Evolutionary conservation across 345 rosid genomes (phyloP), one percentile per base, ranked within the genome.

Genomic region (Lagerstroemia speciosa): DNA sequence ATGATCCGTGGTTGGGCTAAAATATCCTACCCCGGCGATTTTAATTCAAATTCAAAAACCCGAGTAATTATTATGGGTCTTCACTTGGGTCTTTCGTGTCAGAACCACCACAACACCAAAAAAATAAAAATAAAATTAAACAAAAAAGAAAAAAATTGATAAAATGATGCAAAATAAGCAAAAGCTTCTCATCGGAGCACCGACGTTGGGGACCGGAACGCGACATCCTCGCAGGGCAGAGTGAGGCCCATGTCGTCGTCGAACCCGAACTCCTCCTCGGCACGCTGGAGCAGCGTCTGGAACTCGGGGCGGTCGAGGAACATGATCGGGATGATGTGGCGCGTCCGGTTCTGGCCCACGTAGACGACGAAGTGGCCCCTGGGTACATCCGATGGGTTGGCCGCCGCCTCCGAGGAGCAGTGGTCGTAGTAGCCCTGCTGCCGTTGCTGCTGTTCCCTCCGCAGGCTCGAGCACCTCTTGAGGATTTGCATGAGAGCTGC

Each of bases 291-390:
- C 68, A 82, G 58, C 70, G 45, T 64, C 74, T 77, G 85, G 65
- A 82, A 82, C 65, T 82, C 78, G 4, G 85, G 85, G 29, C 77
- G 79, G 55, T 69, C 69, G 53, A 82, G 55, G 62, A 77, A 63
- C 0, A 80, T 43, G 67, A 82, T 75, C 0, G 85, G 85, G 43
- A 82, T 80, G 27, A 82, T 73, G 70, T 79, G 73, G 34, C 85
- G 74, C 16, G 66, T 77, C 52, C 85, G 71, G 63, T 71, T 73
- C 67, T 79, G 76, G 16, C 85, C 85, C 12, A 82, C 85, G 65
- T 82, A 82, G n/a, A 82, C 85, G 3, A 78, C 83, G 41, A 82
- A 82, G 71, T 82, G 83, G 4, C 85, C 85, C 67, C 71, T 82
- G 1, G 85, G 85, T 26, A 82, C 85, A 37, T 82, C 85, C 34